A percentile compares a stretch with the other conserved stretches of the same genome.
Evolutionary conservation across 345 rosid species (phyloP).

Genomic region (Rubroshorea leprosula): DNA sequence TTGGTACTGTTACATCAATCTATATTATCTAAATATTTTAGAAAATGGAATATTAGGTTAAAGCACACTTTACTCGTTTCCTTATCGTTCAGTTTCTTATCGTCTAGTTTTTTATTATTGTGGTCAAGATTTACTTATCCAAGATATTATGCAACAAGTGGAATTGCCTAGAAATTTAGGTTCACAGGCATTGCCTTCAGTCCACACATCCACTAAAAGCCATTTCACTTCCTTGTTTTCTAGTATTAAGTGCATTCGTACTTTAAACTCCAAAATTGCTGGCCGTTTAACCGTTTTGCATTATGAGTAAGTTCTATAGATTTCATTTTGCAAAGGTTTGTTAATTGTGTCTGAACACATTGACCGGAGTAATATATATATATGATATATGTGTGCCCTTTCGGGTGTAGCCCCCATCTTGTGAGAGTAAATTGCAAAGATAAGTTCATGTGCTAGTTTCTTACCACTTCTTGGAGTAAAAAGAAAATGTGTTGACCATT

Average conservation of each 20-base stretch:
- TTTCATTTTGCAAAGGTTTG: background rate
- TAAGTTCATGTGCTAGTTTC: background rate
- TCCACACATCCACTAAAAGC: background rate
- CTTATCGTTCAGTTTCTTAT: too few relatives aligned
- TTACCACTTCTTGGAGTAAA: background rate
- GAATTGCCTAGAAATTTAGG: background rate
- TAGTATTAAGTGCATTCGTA: background rate
- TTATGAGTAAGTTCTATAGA: background rate
- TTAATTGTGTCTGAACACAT: background rate
- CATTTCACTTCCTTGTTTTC: background rate
- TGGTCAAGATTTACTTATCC: background rate
- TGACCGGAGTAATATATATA: background rate
- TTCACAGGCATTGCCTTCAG: background rate
- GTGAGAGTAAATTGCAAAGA: background rate
- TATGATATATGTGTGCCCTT: background rate
- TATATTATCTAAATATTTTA: background rate
- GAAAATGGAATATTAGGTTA: background rate
- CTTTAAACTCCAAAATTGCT: background rate
- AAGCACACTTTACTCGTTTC: background rate
- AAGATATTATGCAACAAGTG: background rate
- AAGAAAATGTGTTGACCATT: too few relatives aligned
- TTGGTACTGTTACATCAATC: background rate
- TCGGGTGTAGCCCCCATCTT: background rate
- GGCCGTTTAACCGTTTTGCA: background rate
- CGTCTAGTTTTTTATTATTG: background rate